Evolutionary conservation across 371 early-diverging fungal species (phyloP).

Genomic region (Mycotypha africana): DNA sequence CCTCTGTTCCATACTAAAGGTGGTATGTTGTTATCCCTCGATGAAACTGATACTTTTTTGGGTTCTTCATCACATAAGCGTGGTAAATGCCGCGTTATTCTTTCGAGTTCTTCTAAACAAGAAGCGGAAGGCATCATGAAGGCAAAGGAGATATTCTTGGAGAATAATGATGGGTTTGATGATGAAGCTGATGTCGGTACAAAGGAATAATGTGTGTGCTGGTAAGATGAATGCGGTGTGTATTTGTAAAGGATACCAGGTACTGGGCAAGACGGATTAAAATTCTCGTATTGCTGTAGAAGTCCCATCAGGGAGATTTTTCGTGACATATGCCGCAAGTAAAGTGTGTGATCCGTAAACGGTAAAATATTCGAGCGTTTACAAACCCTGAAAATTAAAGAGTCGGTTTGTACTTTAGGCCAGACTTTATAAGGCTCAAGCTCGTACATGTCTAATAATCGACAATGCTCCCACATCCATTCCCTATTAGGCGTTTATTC

Average conservation of each 20-base stretch:
- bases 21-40: not conserved
- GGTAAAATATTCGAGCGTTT: slow-evolving; percentile 20
- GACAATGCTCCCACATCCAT: slow-evolving; percentile 55
- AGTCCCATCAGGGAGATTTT: slow-evolving; percentile 4
- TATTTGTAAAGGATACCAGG: slow-evolving; percentile 5
- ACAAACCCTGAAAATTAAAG: slow-evolving; percentile 53
- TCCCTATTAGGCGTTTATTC: too few relatives aligned
- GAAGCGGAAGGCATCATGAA: slow-evolving; percentile 43
- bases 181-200: not conserved
- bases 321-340: slow-evolving; percentile 9
- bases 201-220: not conserved
- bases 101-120: slow-evolving; percentile 32
- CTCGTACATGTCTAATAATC: slow-evolving; percentile 52
- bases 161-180: not conserved
- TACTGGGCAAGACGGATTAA: slow-evolving; percentile 5
- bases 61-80: slow-evolving; percentile 44
- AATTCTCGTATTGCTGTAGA: slow-evolving; percentile 1
- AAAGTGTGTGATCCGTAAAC: slow-evolving; percentile 9
- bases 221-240: too few relatives aligned
- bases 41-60: not conserved
- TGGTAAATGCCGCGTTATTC: slow-evolving; percentile 35
- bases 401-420: slow-evolving; percentile 62
- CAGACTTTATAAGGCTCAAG: slow-evolving; percentile 67
- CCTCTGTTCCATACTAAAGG: slow-evolving; percentile 62
- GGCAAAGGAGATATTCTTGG: slow-evolving; percentile 36